Evolutionary conservation across 2,329 filamentous ascomycete genomes (phyloP).

Genomic region (Chrysosporium keratinophilum): DNA sequence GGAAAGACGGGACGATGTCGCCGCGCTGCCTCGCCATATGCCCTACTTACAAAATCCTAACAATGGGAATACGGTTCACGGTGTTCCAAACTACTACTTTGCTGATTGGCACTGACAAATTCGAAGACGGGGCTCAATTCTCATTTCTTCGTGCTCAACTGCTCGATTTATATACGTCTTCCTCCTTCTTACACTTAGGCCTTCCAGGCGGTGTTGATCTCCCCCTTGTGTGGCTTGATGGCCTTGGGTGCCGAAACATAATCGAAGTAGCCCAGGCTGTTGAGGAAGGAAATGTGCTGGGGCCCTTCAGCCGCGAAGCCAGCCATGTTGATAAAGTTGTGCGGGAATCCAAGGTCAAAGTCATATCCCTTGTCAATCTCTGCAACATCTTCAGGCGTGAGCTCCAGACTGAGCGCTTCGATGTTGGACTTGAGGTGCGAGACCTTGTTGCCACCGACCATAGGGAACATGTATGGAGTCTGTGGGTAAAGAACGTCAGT

Average conservation of each 20-base stretch:
- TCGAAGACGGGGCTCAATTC: no score
- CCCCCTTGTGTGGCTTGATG: neutral
- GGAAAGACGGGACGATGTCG: no score
- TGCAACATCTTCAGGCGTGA: slow-evolving; percentile 44
- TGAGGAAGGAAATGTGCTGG: neutral
- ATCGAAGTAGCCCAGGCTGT: neutral
- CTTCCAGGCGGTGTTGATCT: neutral
- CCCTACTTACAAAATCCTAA: no score
- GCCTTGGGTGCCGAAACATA: neutral
- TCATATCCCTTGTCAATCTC: slow-evolving; percentile 44
- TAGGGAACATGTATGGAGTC: slow-evolving; percentile 42
- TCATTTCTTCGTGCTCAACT: no score
- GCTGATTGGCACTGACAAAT: no score
- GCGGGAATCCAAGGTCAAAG: slow-evolving; percentile 50
- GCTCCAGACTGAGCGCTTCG: slow-evolving; percentile 41
- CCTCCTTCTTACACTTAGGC: neutral
- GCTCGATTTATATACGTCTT: no score
- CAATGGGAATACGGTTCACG: no score
- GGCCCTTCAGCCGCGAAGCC: neutral
- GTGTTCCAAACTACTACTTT: no score
- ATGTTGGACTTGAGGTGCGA: slow-evolving; percentile 48
- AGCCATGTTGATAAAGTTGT: slow-evolving; percentile 30
- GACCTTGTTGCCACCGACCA: slow-evolving; percentile 44
- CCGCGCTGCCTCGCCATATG: no score
- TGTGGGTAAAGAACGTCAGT: neutral